Evolutionary conservation across 139 green algal genomes (phyloP), one percentile per base, ranked within the genome.

Genomic region (Auxenochlorella pyrenoidosa): DNA sequence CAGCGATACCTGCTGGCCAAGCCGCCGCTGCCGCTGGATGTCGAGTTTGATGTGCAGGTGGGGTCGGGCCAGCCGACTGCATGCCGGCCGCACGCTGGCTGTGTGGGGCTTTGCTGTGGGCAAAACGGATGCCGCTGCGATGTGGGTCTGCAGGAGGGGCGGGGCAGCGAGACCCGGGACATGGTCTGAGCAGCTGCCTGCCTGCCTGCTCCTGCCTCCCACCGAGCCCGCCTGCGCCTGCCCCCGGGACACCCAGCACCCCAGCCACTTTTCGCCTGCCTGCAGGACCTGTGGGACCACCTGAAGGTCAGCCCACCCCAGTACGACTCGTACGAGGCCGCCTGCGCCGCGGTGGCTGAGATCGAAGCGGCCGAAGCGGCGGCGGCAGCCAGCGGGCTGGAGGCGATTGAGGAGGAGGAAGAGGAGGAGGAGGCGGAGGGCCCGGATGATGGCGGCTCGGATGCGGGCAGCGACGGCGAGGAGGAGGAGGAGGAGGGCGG

Each of bases 21-120:
- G 88, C 86, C 91, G 21, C 82, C 90, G 2, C 81, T 98, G 65
- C 95, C 97, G 0, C 90, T 99, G 84, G 97, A 99, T 73, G 90
- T 99, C 4, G 93, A 98, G 38, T 97, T 97, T 81, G 97, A 99
- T 82, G 60, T 98, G 32, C 93, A 98, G 93, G 95, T 96, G 68
- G 16, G 87, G 47, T 15, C 30, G 38, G 40, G 41, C 34, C 19
- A 1, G 34, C 2, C 68, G 41, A 26, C 6, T 73, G 34, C 82
- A 82, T 34, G 75, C 80, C 30, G 22, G 10, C 24, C n/a, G n/a
- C 19, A 15, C 30, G n/a, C n/a, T n/a, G n/a, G n/a, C n/a, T n/a
- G n/a, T n/a, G n/a, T n/a, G n/a, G n/a, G n/a, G n/a, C n/a, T n/a
- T n/a, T n/a, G n/a, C n/a, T n/a, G n/a, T n/a, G n/a, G n/a, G n/a